Evolutionary conservation across 208 protist species (phyloP).

Genomic region (Angomonas ambiguus): DNA sequence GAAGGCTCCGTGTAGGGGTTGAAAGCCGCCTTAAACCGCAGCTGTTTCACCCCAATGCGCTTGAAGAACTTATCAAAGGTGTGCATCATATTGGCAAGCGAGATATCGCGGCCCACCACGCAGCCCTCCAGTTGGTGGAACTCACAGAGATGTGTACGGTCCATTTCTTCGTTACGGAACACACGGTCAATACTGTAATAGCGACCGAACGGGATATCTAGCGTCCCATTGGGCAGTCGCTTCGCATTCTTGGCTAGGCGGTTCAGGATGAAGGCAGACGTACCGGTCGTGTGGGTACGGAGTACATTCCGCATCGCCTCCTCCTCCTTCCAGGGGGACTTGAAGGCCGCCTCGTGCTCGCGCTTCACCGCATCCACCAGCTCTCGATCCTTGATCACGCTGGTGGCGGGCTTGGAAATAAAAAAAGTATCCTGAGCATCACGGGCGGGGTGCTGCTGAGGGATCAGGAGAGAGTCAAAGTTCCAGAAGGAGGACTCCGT

Average conservation of each 20-base stretch:
- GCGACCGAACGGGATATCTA: conserved; percentile 93
- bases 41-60: conserved; percentile 92
- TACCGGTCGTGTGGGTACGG: conserved; percentile 99
- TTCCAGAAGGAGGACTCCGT: conserved; percentile 99
- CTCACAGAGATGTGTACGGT: conserved; percentile 99
- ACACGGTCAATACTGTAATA: conserved; percentile 99
- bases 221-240: conserved; percentile 40
- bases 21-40: conserved; percentile 99
- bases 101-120: conserved; percentile 96
- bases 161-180: conserved; percentile 99
- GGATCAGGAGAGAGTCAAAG: conserved; percentile 99
- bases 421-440: conserved; percentile 99
- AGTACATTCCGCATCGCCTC: conserved; percentile 98
- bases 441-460: conserved; percentile 99
- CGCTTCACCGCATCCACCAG: conserved; percentile 93
- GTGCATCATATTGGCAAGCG: conserved; percentile 98
- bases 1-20: conserved; percentile 99
- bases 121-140: conserved; percentile 99
- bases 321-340: conserved; percentile 93
- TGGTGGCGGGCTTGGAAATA: conserved; percentile 85
- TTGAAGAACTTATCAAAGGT: conserved; percentile 98
- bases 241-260: conserved; percentile 83
- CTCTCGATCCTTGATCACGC: conserved; percentile 47
- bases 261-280: conserved; percentile 96
- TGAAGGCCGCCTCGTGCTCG: conserved; percentile 92